These are phyloP conservation scores for Syzygium oleosum DNA, from an alignment of 345 rosid genomes.

Conservation along the genomic window DNA sequence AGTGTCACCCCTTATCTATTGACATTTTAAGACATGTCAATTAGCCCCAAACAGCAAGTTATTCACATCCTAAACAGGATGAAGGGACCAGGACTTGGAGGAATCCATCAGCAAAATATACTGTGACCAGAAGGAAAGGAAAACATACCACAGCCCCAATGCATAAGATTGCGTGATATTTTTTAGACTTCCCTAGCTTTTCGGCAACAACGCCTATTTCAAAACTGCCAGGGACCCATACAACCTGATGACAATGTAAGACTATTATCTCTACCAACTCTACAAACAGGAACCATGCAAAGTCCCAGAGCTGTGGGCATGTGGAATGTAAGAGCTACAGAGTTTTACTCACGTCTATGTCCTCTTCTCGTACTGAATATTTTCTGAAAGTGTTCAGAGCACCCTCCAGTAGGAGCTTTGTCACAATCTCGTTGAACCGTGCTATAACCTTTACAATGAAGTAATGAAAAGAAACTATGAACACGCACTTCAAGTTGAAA, in stretches of 20 bases:
- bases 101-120: background rate
- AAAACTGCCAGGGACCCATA: slow-evolving; percentile 97
- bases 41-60: background rate
- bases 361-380: slow-evolving; percentile 78
- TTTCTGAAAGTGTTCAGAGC: slow-evolving; percentile 78
- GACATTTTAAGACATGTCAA: background rate
- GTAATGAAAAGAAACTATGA: background rate
- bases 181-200: slow-evolving; percentile 67
- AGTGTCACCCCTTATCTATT: slow-evolving; percentile 91
- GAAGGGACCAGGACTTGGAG: background rate
- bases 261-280: background rate
- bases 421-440: slow-evolving; percentile 88
- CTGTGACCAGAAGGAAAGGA: background rate
- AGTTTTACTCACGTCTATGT: slow-evolving; percentile 44
- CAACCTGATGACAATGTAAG: slow-evolving; percentile 40
- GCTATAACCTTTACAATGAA: slow-evolving; percentile 63
- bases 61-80: background rate
- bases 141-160: slow-evolving; percentile 95
- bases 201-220: slow-evolving; percentile 74
- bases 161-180: slow-evolving; percentile 66
- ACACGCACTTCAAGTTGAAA: background rate
- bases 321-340: background rate
- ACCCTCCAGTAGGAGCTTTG: slow-evolving; percentile 74
- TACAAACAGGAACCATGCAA: background rate
- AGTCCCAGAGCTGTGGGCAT: background rate